Evolutionary conservation across 257 asterid genomes (phyloP), one percentile per base, ranked within the genome.

Genomic region (Solanum neorickii): DNA sequence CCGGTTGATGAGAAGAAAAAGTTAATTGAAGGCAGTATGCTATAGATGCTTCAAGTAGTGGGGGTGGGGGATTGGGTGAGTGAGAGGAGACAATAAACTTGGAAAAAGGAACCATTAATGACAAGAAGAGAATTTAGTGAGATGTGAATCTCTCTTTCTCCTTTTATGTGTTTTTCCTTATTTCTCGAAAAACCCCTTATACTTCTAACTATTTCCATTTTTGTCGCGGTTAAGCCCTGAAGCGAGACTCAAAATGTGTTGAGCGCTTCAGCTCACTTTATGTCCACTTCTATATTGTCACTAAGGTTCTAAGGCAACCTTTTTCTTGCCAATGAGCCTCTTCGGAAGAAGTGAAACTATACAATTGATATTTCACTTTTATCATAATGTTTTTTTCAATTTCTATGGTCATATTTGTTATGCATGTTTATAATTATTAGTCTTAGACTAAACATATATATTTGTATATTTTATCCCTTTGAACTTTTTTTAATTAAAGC

Each of bases 1-100:
- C 99, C 98, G 0, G 98, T 97, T 88, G 99, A 97, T 83, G 99
- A 97, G 93, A 96, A 94, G 91, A 97, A 96, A 92, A 97, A 95
- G 90, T 99, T 97, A 12, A 93, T 97, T 37, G 99, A 97, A 93
- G 99, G 66, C 90, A 99, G 74, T 96, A 97, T 83, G 99, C 99
- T 47, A 97, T 97, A 86, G 99, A 97, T 88, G 99, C 99, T 86
- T 96, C 99, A 37, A 93, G 62, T 52, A 52, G 62, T 52, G 62
- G 23, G 10, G 62, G 62, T 52, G 23, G 62, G 62, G 62, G 62
- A 52, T 52, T 52, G 23, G 10, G 62, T 52, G 62, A 2, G 62
- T 16, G 18, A 52, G 23, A 52, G 23, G 62, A 52, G 23, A 18
- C 62, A 16, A 52, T 52, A 16, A 16, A 52, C 62, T 52, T 52